A percentile compares a stretch with the other conserved stretches of the same genome.
Evolutionary conservation across 2,329 filamentous ascomycete species (phyloP).

Genomic region (Hirsutella thompsonii): DNA sequence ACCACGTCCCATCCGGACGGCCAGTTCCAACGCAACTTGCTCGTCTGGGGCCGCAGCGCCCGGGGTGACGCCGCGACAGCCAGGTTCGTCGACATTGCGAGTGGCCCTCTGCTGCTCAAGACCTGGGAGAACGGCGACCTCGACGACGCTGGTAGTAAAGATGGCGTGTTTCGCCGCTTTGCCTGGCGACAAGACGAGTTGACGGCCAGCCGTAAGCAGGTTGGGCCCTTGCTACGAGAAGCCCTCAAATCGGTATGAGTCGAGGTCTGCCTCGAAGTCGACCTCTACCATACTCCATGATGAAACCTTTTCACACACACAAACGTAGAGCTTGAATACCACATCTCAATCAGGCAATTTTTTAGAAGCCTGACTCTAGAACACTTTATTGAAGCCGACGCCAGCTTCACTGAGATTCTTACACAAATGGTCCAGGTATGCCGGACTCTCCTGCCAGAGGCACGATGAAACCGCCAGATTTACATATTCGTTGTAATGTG

Average conservation of each 20-base stretch:
- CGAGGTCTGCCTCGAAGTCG: background rate
- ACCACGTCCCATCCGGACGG: constrained; percentile 46
- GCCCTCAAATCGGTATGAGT: constrained; percentile 25
- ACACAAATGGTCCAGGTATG: too few species aligned
- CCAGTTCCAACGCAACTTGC: constrained; percentile 50
- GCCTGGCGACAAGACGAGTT: constrained; percentile 56
- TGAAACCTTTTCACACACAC: background rate
- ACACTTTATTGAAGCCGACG: too few species aligned
- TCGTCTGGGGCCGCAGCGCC: constrained; percentile 50
- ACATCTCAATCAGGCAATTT: too few species aligned
- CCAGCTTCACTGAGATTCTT: too few species aligned
- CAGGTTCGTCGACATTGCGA: constrained; percentile 35
- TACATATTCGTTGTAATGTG: too few species aligned
- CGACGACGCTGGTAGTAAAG: constrained; percentile 14
- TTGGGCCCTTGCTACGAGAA: constrained; percentile 53
- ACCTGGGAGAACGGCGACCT: constrained; percentile 36
- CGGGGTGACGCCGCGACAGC: constrained; percentile 35
- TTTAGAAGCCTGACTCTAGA: too few species aligned
- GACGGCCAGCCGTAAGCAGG: constrained; percentile 52
- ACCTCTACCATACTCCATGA: background rate
- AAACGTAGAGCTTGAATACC: too few species aligned
- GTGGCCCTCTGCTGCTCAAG: constrained; percentile 40
- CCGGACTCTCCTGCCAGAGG: too few species aligned
- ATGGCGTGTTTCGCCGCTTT: constrained; percentile 27
- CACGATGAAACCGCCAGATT: too few species aligned